A percentile compares a stretch with the other conserved stretches of the same genome.
These are phyloP conservation scores for Colletotrichum australisinense DNA, from an alignment of 2,329 filamentous ascomycete species.

Conservation along the genomic window DNA sequence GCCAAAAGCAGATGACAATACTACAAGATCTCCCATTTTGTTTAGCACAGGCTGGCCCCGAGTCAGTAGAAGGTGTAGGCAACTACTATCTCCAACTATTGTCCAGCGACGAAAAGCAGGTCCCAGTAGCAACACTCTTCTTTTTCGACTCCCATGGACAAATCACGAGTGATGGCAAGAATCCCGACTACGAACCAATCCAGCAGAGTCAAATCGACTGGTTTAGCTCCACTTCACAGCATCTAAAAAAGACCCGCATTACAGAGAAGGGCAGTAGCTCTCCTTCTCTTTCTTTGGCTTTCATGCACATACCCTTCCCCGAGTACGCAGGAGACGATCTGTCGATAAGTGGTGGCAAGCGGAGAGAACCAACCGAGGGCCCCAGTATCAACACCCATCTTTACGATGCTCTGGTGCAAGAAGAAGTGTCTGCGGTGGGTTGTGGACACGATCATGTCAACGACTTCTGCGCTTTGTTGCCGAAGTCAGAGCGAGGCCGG, in stretches of 20 bases:
- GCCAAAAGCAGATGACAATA: background rate
- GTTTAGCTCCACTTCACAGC: constrained; percentile 40
- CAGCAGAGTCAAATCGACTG: constrained; percentile 45
- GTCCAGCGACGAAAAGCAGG: background rate
- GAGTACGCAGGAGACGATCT: constrained; percentile 43
- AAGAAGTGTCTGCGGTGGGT: constrained; percentile 42
- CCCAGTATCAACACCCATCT: constrained; percentile 45
- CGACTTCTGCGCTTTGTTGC: constrained; percentile 46
- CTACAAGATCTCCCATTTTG: background rate
- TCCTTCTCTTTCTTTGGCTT: constrained; percentile 42
- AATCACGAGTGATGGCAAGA: background rate
- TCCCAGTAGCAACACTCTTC: background rate
- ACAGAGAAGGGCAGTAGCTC: constrained; percentile 30
- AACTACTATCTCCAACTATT: background rate
- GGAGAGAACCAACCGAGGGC: constrained; percentile 43
- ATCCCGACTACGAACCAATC: background rate
- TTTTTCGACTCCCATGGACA: background rate
- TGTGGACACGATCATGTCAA: constrained; percentile 48
- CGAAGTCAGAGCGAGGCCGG: constrained; percentile 36
- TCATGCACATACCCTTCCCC: constrained; percentile 43
- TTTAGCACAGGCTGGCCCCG: background rate
- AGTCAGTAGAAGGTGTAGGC: background rate
- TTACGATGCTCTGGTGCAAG: constrained; percentile 44
- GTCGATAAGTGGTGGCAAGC: constrained; percentile 40
- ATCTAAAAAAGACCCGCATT: constrained; percentile 36